Conservation (phyloP, 1,139 yeast species). For the Saccharomyces hybrid region DNA sequence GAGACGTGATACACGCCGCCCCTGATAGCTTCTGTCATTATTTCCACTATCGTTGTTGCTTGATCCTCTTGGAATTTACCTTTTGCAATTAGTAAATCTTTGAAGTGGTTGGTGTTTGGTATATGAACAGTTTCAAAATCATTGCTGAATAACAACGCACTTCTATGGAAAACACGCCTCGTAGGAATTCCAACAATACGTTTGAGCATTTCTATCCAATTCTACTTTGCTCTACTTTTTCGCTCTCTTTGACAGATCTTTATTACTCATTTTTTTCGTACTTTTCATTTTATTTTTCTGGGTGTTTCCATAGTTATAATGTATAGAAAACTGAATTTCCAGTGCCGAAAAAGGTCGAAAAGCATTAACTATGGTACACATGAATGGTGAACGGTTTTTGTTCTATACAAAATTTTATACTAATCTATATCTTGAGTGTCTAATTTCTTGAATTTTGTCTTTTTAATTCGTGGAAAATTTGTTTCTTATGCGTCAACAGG, state of each 20-base stretch:
- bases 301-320: not conserved
- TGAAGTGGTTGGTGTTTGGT: slow-evolving; percentile 24
- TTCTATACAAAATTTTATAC: not conserved
- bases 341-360: not conserved
- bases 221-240: not conserved
- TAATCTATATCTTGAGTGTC: slow-evolving; percentile 3
- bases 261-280: not conserved
- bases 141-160: slow-evolving; percentile 4
- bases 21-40: slow-evolving; percentile 68
- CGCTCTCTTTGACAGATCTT: not conserved
- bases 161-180: slow-evolving; percentile 11
- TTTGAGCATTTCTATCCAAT: not conserved
- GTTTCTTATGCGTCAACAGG: slow-evolving; percentile 50
- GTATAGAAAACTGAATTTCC: not conserved
- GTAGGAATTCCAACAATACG: slow-evolving; percentile 6
- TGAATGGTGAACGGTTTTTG: not conserved
- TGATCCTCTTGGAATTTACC: slow-evolving; percentile 72
- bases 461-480: slow-evolving; percentile 46
- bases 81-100: slow-evolving; percentile 38
- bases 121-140: slow-evolving; percentile 25
- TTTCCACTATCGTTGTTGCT: slow-evolving; percentile 70
- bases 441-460: slow-evolving; percentile 18
- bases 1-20: slow-evolving; percentile 76
- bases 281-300: too few species aligned
- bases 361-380: not conserved